Evolutionary conservation across 345 rosid genomes (phyloP).

Genomic region (Moricandia moricandioides): DNA sequence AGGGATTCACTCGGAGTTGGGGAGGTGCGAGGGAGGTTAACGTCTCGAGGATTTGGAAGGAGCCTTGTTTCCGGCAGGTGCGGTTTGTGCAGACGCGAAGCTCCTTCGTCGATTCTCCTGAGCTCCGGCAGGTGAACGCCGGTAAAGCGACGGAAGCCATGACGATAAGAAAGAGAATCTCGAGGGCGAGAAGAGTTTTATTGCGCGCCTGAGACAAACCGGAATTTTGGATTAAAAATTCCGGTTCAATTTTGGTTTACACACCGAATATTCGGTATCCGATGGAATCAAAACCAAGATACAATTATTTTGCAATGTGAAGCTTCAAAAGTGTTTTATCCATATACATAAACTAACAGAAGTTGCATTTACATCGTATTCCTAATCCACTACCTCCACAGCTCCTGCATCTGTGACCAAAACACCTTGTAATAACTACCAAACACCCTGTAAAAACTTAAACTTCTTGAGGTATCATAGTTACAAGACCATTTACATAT

Average conservation of each 20-base stretch:
- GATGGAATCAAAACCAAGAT: not conserved
- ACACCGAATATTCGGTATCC: not conserved
- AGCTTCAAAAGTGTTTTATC: not conserved
- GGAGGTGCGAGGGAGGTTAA: constrained; percentile 67
- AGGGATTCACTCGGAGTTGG: constrained; percentile 49
- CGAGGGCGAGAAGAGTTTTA: not conserved
- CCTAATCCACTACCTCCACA: constrained; percentile 76
- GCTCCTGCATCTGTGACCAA: constrained; percentile 54
- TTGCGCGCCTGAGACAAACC: constrained; percentile 13
- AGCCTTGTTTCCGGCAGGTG: constrained; percentile 79
- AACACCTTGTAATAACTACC: not conserved
- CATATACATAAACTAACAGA: not conserved
- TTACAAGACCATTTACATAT: constrained; percentile 51
- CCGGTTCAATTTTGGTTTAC: not conserved
- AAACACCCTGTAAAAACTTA: too few species aligned
- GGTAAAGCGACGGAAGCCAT: constrained; percentile 33
- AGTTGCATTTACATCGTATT: not conserved
- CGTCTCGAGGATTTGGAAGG: constrained; percentile 58
- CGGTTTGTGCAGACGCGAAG: constrained; percentile 84
- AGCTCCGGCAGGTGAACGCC: constrained; percentile 37
- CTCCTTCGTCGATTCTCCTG: constrained; percentile 41
- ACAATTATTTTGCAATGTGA: not conserved
- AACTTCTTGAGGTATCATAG: not conserved
- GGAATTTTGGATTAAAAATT: not conserved
- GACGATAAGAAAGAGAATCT: constrained; percentile 14